These are phyloP conservation scores for Colletotrichum tabaci DNA, from an alignment of 2,329 filamentous ascomycete species.

Conservation along the genomic window DNA sequence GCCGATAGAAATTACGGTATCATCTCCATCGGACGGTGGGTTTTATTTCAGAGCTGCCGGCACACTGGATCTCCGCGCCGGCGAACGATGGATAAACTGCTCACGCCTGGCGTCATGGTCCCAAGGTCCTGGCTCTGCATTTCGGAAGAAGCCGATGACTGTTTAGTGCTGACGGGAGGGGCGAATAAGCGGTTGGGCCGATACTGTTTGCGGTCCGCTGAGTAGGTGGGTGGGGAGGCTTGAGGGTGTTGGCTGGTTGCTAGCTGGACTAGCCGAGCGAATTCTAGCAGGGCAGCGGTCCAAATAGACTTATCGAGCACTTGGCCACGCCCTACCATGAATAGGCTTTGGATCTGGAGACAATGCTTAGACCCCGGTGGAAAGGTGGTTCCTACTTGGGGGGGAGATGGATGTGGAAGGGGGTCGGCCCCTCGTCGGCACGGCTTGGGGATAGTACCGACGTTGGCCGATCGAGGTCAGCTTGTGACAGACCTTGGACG, in stretches of 20 bases:
- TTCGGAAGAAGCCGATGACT: conserved; percentile 30
- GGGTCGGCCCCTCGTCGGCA: background rate
- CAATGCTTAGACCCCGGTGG: background rate
- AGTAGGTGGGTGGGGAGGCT: background rate
- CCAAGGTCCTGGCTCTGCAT: conserved; percentile 12
- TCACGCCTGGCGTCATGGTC: conserved; percentile 2
- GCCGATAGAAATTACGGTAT: background rate
- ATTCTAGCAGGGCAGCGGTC: conserved; percentile 1
- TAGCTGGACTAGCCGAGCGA: background rate
- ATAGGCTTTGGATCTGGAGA: no score
- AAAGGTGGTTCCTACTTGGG: background rate
- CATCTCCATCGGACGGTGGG: background rate
- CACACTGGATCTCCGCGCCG: background rate
- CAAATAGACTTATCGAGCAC: conserved; percentile 2
- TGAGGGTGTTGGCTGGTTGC: background rate
- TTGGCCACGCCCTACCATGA: background rate
- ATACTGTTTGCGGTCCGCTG: background rate
- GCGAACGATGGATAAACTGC: background rate
- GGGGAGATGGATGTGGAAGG: no score
- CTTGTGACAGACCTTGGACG: conserved; percentile 1
- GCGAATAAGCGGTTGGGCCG: conserved; percentile 12
- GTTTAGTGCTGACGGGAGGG: conserved; percentile 22
- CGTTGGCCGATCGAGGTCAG: background rate
- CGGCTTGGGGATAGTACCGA: background rate
- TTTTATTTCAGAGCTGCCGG: conserved; percentile 20